Base-by-base conservation (phyloP, 106 monocot species). In the Narthecium ossifragum region DNA sequence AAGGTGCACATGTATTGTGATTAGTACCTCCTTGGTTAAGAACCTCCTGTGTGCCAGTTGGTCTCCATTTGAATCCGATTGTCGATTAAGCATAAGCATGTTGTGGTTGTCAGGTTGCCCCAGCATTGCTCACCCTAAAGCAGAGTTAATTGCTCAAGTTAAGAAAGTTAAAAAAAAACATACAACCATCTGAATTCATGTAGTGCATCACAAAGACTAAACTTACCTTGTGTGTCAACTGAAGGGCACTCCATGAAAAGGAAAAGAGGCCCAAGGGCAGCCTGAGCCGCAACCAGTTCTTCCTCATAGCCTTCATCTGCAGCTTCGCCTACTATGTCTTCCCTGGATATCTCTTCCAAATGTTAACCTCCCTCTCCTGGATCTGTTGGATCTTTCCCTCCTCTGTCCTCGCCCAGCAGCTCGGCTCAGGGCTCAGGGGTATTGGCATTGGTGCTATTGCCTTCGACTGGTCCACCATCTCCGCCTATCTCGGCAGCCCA, bases 241-340 rank as follows among this genome's bases (percentile, higher is more conserved):
- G 31, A 49, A 75, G 85, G 25, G 76, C 79, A 29, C 65, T 80
- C 18, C 85, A 85, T 48, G 76, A 76, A 62, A 85, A 80, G 40
- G 80, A 80, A 30, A 52, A 51, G 39, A 37, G 54, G 36, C 21
- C 17, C 0, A 74, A 45, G 29, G 66, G 60, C 0, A 17, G 59
- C 24, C 2, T 54, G 46, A 61, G 32, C 15, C 14, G 67, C 10
- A 74, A 55, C 53, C 66, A 74, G 28, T 66, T 74, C 61, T 74
- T 74, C 34, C 6, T 74, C 46, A 31, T 60, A 7, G 51, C 65
- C 31, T 66, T 73, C 55, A 22, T 67, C 24, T 60, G 61, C 21
- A 74, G 74, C 55, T 75, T 75, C 25, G 62, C 62, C 9, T 75
- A 68, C 56, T 75, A 75, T 34, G 53, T 74, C 15, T 43, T 74